Percentiles rank a stretch among this genome's conserved stretches.
Evolutionary conservation across 2,329 filamentous ascomycete genomes (phyloP).

Genomic region (Falciphora oryzae): DNA sequence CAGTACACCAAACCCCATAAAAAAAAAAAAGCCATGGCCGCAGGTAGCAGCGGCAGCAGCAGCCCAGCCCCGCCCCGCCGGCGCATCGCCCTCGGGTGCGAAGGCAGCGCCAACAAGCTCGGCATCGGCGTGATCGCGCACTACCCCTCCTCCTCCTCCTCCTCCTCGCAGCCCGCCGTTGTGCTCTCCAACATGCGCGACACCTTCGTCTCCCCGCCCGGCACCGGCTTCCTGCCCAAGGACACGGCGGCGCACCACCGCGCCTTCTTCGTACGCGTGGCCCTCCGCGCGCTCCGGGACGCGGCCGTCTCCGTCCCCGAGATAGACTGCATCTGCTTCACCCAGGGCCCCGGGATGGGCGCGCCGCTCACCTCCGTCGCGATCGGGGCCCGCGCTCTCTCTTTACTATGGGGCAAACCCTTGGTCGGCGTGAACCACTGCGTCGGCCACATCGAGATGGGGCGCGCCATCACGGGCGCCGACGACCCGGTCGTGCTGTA

Average conservation of each 20-base stretch:
- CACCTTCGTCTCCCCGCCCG: slow-evolving; percentile 87
- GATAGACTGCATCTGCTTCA: slow-evolving; percentile 92
- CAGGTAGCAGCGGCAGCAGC: not conserved
- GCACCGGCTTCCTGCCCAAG: slow-evolving; percentile 91
- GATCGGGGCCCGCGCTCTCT: slow-evolving; percentile 71
- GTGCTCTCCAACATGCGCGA: slow-evolving; percentile 93
- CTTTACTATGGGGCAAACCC: slow-evolving; percentile 79
- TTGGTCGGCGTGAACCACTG: slow-evolving; percentile 97
- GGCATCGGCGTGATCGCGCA: slow-evolving; percentile 90
- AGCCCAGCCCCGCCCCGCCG: slow-evolving; percentile 20
- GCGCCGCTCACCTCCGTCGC: slow-evolving; percentile 84
- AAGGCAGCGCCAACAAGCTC: slow-evolving; percentile 97
- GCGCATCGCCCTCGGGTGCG: slow-evolving; percentile 56
- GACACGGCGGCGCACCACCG: slow-evolving; percentile 94
- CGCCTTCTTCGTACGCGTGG: slow-evolving; percentile 73
- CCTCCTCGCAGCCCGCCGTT: slow-evolving; percentile 44
- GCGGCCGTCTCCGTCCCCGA: slow-evolving; percentile 58
- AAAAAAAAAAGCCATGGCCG: not conserved
- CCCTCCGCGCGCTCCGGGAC: slow-evolving; percentile 69
- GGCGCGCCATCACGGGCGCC: slow-evolving; percentile 83
- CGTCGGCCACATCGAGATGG: slow-evolving; percentile 99
- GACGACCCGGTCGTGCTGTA: slow-evolving; percentile 92
- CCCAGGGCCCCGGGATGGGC: slow-evolving; percentile 93
- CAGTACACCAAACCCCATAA: not conserved
- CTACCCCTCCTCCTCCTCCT: slow-evolving; percentile 29